These are phyloP conservation scores for Apophysomyces ossiformis DNA, from an alignment of 371 early-diverging fungal species.

Conservation along the genomic window DNA sequence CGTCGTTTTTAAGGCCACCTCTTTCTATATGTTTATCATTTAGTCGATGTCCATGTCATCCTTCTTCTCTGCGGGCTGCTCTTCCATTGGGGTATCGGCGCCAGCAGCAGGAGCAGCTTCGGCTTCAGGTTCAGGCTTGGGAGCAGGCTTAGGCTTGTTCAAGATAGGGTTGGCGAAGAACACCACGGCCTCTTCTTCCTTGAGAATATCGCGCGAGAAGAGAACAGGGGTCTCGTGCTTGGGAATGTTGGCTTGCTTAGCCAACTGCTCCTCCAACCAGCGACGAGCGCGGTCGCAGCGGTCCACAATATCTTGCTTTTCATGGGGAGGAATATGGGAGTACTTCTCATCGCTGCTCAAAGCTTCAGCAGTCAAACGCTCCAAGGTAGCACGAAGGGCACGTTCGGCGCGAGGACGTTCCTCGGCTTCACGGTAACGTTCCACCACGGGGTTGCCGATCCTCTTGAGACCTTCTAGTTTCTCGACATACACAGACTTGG, in stretches of 20 bases:
- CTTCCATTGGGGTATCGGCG: slow-evolving; percentile 49
- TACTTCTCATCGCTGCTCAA: slow-evolving; percentile 83
- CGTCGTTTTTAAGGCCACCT: neutral
- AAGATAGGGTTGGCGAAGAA: slow-evolving; percentile 80
- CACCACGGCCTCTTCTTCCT: slow-evolving; percentile 70
- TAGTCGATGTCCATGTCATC: slow-evolving; percentile 77
- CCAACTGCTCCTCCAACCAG: slow-evolving; percentile 87
- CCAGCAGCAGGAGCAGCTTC: slow-evolving; percentile 38
- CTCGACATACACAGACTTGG: slow-evolving; percentile 86
- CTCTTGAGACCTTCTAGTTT: slow-evolving; percentile 85
- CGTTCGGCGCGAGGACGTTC: slow-evolving; percentile 85
- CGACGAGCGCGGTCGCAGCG: slow-evolving; percentile 77
- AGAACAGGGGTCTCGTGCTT: slow-evolving; percentile 81
- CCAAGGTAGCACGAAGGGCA: slow-evolving; percentile 77
- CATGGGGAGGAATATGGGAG: slow-evolving; percentile 86
- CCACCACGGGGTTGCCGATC: slow-evolving; percentile 82
- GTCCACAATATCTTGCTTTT: slow-evolving; percentile 81
- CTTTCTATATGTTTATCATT: slow-evolving; percentile 17
- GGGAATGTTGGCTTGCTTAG: slow-evolving; percentile 72
- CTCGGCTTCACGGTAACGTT: slow-evolving; percentile 84
- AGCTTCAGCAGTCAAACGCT: slow-evolving; percentile 73
- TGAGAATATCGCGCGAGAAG: slow-evolving; percentile 72
- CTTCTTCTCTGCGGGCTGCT: slow-evolving; percentile 40
- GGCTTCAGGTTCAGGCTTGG: slow-evolving; percentile 51
- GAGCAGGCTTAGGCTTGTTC: slow-evolving; percentile 89